Conservation (phyloP, 2,329 filamentous ascomycete genomes). For the Leptographium wingfieldii region DNA sequence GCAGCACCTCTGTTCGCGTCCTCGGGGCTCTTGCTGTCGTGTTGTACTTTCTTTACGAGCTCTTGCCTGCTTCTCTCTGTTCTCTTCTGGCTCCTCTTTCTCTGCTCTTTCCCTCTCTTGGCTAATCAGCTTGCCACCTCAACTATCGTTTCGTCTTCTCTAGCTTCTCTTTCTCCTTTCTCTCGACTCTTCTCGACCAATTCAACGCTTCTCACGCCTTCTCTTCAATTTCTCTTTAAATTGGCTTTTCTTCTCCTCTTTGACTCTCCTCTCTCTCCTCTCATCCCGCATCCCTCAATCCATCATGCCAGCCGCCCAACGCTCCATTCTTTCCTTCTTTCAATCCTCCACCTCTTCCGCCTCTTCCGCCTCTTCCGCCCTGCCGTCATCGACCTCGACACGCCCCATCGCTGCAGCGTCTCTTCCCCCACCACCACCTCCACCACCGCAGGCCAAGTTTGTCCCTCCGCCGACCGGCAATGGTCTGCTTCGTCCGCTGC, state of each 20-base stretch:
- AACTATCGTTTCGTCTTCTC: neutral
- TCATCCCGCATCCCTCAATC: neutral
- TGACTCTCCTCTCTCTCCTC: neutral
- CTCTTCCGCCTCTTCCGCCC: constrained; percentile 17
- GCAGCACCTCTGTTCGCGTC: too few species aligned
- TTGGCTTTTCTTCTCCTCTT: neutral
- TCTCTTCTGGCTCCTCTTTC: neutral
- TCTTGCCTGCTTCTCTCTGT: neutral
- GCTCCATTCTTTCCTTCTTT: constrained; percentile 53
- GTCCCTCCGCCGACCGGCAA: constrained; percentile 6
- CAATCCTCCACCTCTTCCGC: constrained; percentile 27
- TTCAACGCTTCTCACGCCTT: too few species aligned
- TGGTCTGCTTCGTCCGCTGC: neutral
- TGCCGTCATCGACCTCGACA: constrained; percentile 13
- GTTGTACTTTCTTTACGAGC: neutral
- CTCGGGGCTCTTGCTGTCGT: too few species aligned
- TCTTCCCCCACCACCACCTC: constrained; percentile 8
- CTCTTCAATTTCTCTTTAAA: too few species aligned
- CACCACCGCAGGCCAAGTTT: constrained; percentile 2
- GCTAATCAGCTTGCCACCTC: too few species aligned
- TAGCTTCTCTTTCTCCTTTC: neutral
- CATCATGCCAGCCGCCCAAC: constrained; percentile 16
- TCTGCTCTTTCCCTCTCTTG: neutral
- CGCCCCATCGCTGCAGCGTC: constrained; percentile 10
- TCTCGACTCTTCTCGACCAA: neutral